Evolutionary conservation across 2,329 filamentous ascomycete genomes (phyloP), one percentile per base, ranked within the genome.

Genomic region (Venturia aucupariae): DNA sequence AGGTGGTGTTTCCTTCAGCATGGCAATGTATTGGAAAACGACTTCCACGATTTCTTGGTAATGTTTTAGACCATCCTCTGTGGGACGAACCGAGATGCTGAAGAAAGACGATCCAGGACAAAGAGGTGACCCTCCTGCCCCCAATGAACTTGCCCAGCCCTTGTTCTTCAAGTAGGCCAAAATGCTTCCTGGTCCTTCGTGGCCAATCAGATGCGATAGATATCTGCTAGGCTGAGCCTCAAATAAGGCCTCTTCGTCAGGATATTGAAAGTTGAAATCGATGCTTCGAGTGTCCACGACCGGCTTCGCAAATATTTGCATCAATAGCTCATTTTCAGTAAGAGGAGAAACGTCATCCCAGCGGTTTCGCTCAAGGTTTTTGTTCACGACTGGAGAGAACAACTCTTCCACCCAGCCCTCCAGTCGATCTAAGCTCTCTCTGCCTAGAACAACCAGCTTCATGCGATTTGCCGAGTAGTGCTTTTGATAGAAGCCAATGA

Each of bases 391-490:
- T 64, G 82, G 84, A 0, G 90, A 87, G 74, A 96, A 97, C 66
- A 96, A 80, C 70, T 96, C 90, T 3, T 85, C 82, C 0, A 90
- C 89, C 92, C 92, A 97, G 64, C 83, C 79, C 75, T 97, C 88
- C 64, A 96, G 79, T 22, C 91, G 84, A 70, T 96, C 90, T 65
- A 97, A 80, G 6, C 86, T 81, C 74, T 97, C 92, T 61, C 88
- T 84, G 0, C 92, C 92, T 27, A 97, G 77, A 4, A 96, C 86
- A 44, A 92, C 91, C 61, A 97, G 80, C 80, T 96, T 96, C 90
- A 96, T 96, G 46, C 87, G 84, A 72, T 97, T 97, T 65, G 92
- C 90, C 1, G 92, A 96, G 76, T 97, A 97, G 72, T 96, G 88
- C 71, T 87, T 89, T 67, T 86, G 84, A 74, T 97, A 90, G 72